A percentile compares a stretch with the other conserved stretches of the same genome.
Conservation (phyloP, 129 eudicot species). For the Dittrichia graveolens region DNA sequence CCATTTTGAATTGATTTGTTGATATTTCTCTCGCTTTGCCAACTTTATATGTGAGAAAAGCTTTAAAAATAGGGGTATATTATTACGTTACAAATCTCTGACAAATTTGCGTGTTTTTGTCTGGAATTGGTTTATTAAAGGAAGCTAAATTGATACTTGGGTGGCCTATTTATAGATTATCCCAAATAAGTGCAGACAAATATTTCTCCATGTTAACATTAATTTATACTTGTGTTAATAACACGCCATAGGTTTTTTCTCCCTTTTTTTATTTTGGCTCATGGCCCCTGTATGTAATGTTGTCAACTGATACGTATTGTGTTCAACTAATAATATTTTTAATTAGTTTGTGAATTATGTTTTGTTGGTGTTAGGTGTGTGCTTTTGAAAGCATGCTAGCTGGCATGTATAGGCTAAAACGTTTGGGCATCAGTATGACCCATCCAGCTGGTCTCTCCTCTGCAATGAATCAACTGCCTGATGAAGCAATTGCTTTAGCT, state of each 20-base stretch:
- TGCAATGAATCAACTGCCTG: constrained; percentile 98
- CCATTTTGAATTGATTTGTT: no score
- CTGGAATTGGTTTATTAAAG: no score
- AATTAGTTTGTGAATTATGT: not conserved
- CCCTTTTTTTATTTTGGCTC: not conserved
- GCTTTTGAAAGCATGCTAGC: constrained; percentile 98
- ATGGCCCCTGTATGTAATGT: not conserved
- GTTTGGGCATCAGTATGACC: constrained; percentile 89
- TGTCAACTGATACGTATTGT: not conserved
- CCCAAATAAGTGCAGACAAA: not conserved
- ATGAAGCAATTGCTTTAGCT: constrained; percentile 94
- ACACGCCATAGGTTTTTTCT: not conserved
- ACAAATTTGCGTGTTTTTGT: no score
- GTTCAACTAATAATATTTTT: no score
- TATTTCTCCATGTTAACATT: not conserved
- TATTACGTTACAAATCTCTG: no score
- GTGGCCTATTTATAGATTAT: not conserved
- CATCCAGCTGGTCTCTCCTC: constrained; percentile 78
- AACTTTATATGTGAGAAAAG: no score
- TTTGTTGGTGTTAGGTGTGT: constrained; percentile 58
- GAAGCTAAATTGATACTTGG: not conserved
- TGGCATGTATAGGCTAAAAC: constrained; percentile 84
- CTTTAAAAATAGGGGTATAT: no score
- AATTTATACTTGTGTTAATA: not conserved
- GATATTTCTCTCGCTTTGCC: no score